Base-by-base conservation (phyloP, 1,139 yeast species). In the Candida sp. region DNA sequence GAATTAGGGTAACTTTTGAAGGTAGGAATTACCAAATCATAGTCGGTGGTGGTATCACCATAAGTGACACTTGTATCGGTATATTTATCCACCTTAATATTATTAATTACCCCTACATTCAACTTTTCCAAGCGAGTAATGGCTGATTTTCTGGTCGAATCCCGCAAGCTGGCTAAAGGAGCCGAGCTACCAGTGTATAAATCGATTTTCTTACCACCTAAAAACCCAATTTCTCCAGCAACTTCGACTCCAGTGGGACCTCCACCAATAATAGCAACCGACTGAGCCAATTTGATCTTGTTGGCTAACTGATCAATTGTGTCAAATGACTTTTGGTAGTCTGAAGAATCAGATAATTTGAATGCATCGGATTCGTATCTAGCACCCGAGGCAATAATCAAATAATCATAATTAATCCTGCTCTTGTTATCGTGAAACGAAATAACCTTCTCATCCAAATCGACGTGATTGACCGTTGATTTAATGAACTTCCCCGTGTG, bases 211-310 rank as follows among this genome's bases (percentile, higher is more conserved):
- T 49, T 48, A 2, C 54, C 48, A 38, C 47, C 61, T 22, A 44
- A 46, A 21, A 43, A 47, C 4, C 62, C 70, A 23, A 70, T 51
- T 45, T 70, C 75, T 4, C 70, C 72, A 5, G 68, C 65, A 5
- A 57, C 47, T 49, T 70, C 75, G 21, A 68, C 70, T n/a, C 75
- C 75, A 6, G 75, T 66, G 8, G 66, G 50, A 4, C 75, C 75
- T 22, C 70, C 75, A 2, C 76, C 76, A 29, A 70, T 45, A 4
- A 70, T 53, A 2, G 71, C 72, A 34, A 70, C 59, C 5, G 47
- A 43, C 21, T 54, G 45, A 7, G 70, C 61, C 2, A 41, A 4
- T 40, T 57, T 54, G 21, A 65, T 49, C 12, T 47, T 36, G 4
- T 44, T 32, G 4, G 52, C 38, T 23, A 61, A 48, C 9, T 48